phyloP scores from a whole-genome alignment of 345 rosid species.

The Brassica napus region DNA sequence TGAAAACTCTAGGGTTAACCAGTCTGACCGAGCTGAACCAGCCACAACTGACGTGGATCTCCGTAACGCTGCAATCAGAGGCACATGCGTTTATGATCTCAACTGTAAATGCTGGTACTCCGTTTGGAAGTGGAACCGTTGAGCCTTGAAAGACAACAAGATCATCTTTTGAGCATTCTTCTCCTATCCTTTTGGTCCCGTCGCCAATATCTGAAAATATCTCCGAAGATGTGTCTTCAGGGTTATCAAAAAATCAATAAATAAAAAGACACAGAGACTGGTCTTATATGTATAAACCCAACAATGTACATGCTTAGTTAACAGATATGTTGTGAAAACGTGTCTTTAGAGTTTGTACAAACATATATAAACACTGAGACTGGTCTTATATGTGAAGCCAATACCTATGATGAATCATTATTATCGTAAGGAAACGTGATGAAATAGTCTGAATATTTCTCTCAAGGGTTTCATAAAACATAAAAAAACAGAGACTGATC shows the following conservation, averaged over 20 bases:
- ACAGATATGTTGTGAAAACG: not conserved
- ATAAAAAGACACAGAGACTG: not conserved
- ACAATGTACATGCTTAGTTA: not conserved
- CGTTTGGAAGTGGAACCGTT: constrained; percentile 58
- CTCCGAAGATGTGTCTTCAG: not conserved
- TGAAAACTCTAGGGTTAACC: constrained; percentile 61
- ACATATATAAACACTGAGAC: not conserved
- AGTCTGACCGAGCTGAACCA: constrained; percentile 69
- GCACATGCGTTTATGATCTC: constrained; percentile 50
- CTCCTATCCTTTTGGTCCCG: constrained; percentile 46
- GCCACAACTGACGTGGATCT: constrained; percentile 73
- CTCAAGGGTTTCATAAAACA: not conserved
- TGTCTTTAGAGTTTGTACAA: not conserved
- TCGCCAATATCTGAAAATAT: constrained; percentile 35
- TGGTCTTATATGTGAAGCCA: not conserved
- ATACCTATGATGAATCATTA: not conserved
- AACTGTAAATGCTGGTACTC: constrained; percentile 66
- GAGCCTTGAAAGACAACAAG: constrained; percentile 58
- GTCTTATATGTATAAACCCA: not conserved
- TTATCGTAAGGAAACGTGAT: not conserved
- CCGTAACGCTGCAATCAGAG: constrained; percentile 57
- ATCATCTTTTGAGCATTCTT: constrained; percentile 64
- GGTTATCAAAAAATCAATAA: not conserved
- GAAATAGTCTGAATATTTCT: not conserved
- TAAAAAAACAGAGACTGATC: not conserved